Base-by-base conservation (phyloP, 768 basidiomycete genomes). In the Amanita muscaria region DNA sequence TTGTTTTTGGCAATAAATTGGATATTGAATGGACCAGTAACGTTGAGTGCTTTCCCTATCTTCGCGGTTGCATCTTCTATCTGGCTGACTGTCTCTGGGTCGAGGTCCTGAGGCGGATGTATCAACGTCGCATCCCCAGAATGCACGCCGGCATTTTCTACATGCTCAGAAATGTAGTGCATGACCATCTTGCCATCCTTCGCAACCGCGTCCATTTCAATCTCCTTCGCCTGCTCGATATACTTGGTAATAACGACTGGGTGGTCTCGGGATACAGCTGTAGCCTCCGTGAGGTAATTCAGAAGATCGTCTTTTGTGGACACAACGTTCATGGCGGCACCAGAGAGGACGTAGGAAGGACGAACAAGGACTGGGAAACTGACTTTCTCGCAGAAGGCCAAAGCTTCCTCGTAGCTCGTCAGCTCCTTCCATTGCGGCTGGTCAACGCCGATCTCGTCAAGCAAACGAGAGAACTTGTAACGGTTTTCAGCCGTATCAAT, bases 1-100 rank as follows among this genome's bases (percentile, higher is more conserved):
- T 97, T 98, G 68, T 99, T 88, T 77, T 99, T 99, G 40, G 94
- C 94, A 55, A 99, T 97, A 68, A 99, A 97, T 69, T 99, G 94
- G 59, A 99, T 99, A 61, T 99, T 99, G 79, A 86, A 98, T 1
- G 94, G 94, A 5, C 94, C 96, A 4, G 94, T 97, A 36, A 98
- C 93, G 59, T 98, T 96, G 47, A 99, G 78, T 11, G 96, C 94
- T 47, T 92, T 88, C 23, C 91, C 96, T 50, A 99, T 98, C 73
- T 98, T 99, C 32, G 81, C 83, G 1, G 94, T 98, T 5, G 96
- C 96, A 57, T 92, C 88, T 62, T 92, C 92, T 56, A 99, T 97
- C 58, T 89, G 90, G 42, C 85, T 79, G 39, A 99, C 91, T 4
- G 94, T 98, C 59, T 90, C 82, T 3, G 93, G 94, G 65, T 97